Conservation (phyloP, 768 basidiomycete species). For the Cystofilobasidium ferigula region DNA sequence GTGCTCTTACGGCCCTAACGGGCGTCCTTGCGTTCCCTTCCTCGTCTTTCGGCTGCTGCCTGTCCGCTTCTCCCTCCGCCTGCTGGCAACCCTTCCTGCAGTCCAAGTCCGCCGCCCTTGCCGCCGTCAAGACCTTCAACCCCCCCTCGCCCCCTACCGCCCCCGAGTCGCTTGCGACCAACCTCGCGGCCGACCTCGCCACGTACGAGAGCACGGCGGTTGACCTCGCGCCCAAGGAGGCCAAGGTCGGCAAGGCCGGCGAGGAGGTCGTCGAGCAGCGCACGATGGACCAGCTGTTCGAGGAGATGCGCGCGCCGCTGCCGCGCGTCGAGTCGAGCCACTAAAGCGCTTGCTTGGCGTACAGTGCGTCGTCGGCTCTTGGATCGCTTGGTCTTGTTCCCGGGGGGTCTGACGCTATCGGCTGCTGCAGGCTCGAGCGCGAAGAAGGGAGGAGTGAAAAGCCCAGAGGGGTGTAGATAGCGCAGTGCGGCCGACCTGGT, state of each 20-base stretch:
- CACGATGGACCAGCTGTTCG: conserved; percentile 61
- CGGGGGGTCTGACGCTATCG: too few species aligned
- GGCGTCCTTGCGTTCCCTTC: not conserved
- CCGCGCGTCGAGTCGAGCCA: conserved; percentile 56
- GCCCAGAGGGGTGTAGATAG: too few species aligned
- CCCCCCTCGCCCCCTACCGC: conserved; percentile 61
- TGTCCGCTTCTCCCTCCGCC: not conserved
- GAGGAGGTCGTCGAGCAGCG: conserved; percentile 60
- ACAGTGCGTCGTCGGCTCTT: too few species aligned
- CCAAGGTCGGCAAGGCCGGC: conserved; percentile 33
- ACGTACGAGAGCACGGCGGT: conserved; percentile 79
- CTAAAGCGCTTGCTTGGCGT: conserved; percentile 32
- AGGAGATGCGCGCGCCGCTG: conserved; percentile 45
- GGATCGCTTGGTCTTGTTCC: too few species aligned
- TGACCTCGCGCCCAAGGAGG: conserved; percentile 40
- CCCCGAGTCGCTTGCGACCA: conserved; percentile 56
- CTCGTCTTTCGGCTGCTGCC: not conserved
- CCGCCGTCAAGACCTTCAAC: conserved; percentile 69
- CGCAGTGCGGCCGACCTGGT: too few species aligned
- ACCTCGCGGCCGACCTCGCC: conserved; percentile 74
- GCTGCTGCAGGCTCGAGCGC: too few species aligned
- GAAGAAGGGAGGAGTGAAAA: too few species aligned
- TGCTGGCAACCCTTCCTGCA: conserved; percentile 34
- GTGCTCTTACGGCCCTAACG: not conserved
- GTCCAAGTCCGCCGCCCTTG: conserved; percentile 84